Evolutionary conservation across 768 basidiomycete species (phyloP).

Genomic region (Cantharellus cinnabarinus): DNA sequence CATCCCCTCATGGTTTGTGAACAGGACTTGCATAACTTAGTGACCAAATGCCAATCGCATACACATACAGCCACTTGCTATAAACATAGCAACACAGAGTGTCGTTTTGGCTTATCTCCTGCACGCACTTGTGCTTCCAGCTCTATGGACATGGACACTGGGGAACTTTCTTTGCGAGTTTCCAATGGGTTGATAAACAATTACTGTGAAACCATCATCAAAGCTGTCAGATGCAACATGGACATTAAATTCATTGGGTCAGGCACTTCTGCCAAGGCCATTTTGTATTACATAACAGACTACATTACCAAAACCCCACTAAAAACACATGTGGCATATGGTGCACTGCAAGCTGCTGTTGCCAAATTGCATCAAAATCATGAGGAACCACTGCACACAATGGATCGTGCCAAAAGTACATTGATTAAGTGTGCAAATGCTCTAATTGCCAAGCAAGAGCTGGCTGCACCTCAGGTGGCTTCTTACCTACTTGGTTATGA

Average conservation of each 20-base stretch:
- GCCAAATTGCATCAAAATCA: slow-evolving; percentile 14
- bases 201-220: slow-evolving; percentile 22
- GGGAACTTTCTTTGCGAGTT: slow-evolving; percentile 13
- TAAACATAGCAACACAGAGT: slow-evolving; percentile 20
- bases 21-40: background rate
- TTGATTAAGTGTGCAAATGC: slow-evolving; percentile 21
- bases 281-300: slow-evolving; percentile 28
- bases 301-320: slow-evolving; percentile 28
- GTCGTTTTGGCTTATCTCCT: slow-evolving; percentile 16
- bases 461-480: slow-evolving; percentile 21
- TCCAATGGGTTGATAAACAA: slow-evolving; percentile 25
- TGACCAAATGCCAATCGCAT: background rate
- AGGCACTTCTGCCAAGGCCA: slow-evolving; percentile 24
- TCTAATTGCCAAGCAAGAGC: slow-evolving; percentile 22
- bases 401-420: slow-evolving; percentile 15
- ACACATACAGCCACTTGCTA: slow-evolving; percentile 19
- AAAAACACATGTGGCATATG: slow-evolving; percentile 22
- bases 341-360: slow-evolving; percentile 19
- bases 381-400: slow-evolving; percentile 9
- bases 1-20: background rate
- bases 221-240: slow-evolving; percentile 24
- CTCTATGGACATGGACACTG: slow-evolving; percentile 12
- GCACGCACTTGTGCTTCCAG: slow-evolving; percentile 3
- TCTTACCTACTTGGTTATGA: slow-evolving; percentile 18
- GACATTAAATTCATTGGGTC: slow-evolving; percentile 29